Conservation (phyloP, 2,329 filamentous ascomycete species). For the Ceratocystis ficicola region DNA sequence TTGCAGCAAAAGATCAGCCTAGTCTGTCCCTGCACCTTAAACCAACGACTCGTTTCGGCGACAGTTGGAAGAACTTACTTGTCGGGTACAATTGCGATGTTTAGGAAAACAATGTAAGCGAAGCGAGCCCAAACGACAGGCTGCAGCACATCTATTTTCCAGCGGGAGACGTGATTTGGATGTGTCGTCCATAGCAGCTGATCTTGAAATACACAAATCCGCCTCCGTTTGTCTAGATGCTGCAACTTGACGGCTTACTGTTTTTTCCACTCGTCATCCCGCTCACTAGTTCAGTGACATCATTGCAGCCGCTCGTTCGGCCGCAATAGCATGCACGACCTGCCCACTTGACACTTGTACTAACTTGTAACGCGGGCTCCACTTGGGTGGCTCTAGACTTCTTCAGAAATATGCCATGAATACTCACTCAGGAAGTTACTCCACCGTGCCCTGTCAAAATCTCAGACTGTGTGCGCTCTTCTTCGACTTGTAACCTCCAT, state of each 20-base stretch:
- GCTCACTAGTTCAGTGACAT: neutral
- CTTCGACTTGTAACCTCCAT: neutral
- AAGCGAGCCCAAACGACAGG: neutral
- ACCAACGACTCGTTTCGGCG: conserved; percentile 23
- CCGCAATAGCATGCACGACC: neutral
- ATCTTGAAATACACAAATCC: neutral
- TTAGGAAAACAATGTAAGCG: too few species aligned
- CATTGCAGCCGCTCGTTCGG: neutral
- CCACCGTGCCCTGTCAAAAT: neutral
- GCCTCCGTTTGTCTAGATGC: neutral
- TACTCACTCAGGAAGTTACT: neutral
- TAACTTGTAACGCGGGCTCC: neutral
- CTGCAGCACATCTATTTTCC: neutral
- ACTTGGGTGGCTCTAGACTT: neutral
- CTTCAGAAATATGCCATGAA: neutral
- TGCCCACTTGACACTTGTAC: neutral
- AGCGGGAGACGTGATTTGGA: too few species aligned
- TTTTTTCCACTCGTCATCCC: neutral
- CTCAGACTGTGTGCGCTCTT: neutral
- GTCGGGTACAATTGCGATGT: neutral
- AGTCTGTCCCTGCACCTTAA: conserved; percentile 19
- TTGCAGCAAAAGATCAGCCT: conserved; percentile 3
- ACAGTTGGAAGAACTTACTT: neutral
- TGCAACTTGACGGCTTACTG: neutral
- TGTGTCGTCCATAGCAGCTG: too few species aligned